phyloP scores from a whole-genome alignment of 78 protist genomes.

The slime mould (Dictyostelium discoideum) region dicty_2.7 NC_007089.4:4979001-4979500 shows the following conservation, averaged over 20 bases:
- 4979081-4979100: neutral
- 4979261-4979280: neutral
- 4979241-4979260: neutral
- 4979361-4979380: neutral
- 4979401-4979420: slow-evolving; percentile 10
- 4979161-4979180: neutral
- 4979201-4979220: neutral
- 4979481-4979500: neutral
- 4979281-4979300: slow-evolving; percentile 1
- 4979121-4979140: neutral
- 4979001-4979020: neutral
- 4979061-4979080: neutral
- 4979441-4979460: neutral
- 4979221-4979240: neutral
- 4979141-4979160: neutral
- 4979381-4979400: neutral
- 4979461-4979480: slow-evolving; percentile 23
- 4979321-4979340: neutral
- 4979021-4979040: neutral
- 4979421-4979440: neutral
- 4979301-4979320: neutral
- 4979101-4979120: neutral
- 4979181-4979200: neutral
- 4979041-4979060: neutral
- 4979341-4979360: slow-evolving; percentile 1